These are phyloP conservation scores for Aspergillus sclerotioniger DNA, from an alignment of 495 filamentous ascomycete genomes.

Conservation along the genomic window DNA sequence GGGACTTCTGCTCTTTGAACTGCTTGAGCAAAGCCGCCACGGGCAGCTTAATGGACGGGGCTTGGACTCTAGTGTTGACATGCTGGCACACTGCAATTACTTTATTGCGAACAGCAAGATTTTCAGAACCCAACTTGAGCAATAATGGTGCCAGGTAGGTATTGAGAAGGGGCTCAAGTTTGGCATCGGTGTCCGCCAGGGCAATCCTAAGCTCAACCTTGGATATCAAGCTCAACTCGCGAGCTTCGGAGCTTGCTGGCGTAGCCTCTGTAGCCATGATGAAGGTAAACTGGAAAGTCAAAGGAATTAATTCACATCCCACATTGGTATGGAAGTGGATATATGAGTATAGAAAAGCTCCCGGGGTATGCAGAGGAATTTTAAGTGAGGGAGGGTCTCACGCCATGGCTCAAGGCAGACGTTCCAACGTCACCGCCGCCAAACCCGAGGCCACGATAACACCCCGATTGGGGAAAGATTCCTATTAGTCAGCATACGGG, in stretches of 20 bases:
- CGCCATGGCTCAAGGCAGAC: constrained; percentile 10
- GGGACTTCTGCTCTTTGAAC: constrained; percentile 73
- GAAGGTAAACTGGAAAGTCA: neutral
- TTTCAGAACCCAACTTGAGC: constrained; percentile 78
- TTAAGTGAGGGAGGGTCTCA: neutral
- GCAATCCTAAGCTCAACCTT: constrained; percentile 91
- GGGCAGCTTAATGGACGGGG: constrained; percentile 73
- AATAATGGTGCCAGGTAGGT: constrained; percentile 79
- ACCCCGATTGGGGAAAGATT: neutral
- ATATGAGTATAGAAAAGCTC: neutral
- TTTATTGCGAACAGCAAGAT: constrained; percentile 80
- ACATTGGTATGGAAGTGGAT: constrained; percentile 3
- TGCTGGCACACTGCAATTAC: constrained; percentile 73
- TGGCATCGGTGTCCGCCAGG: constrained; percentile 76
- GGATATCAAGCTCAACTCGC: constrained; percentile 80
- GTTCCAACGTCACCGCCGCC: constrained; percentile 15
- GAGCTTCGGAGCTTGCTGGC: constrained; percentile 57
- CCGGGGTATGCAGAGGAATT: neutral
- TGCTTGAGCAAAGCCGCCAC: constrained; percentile 81
- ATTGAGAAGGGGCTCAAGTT: constrained; percentile 72
- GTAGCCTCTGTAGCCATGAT: constrained; percentile 37
- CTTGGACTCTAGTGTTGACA: constrained; percentile 69
- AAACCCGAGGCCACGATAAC: constrained; percentile 15
- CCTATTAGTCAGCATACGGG: constrained; percentile 14
- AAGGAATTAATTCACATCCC: neutral